These are phyloP conservation scores for Colletotrichum sp. DNA, from an alignment of 2,329 filamentous ascomycete species.

Conservation along the genomic window DNA sequence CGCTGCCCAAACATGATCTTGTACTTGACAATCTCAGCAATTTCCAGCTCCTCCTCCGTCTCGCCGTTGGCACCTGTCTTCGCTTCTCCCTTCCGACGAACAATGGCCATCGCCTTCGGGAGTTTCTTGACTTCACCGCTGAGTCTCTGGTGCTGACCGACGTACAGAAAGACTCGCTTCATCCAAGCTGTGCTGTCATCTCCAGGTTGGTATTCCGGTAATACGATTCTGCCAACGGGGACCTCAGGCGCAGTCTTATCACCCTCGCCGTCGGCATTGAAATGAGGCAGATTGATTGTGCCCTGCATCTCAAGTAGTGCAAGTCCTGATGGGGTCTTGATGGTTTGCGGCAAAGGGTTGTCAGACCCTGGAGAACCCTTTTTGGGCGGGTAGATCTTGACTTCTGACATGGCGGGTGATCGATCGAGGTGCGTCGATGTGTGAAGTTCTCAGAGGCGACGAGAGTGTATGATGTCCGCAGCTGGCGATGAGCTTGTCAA, in stretches of 20 bases:
- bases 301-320: constrained; percentile 94
- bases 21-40: constrained; percentile 85
- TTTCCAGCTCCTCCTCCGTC: constrained; percentile 68
- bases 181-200: constrained; percentile 75
- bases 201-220: constrained; percentile 73
- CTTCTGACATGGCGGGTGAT: constrained; percentile 36
- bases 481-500: neutral
- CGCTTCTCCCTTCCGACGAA: constrained; percentile 60
- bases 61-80: constrained; percentile 33
- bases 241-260: constrained; percentile 34
- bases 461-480: neutral
- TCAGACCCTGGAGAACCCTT: constrained; percentile 21
- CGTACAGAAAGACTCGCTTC: constrained; percentile 86
- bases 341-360: constrained; percentile 75
- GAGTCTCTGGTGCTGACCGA: constrained; percentile 87
- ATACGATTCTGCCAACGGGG: constrained; percentile 75
- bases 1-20: constrained; percentile 85
- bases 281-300: constrained; percentile 75
- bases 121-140: constrained; percentile 91
- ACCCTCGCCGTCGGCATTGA: constrained; percentile 35
- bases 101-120: constrained; percentile 77
- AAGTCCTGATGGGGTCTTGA: constrained; percentile 88
- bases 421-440: neutral
- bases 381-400: constrained; percentile 46
- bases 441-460: neutral